Base-by-base conservation (phyloP, 257 asterid genomes). In the Phtheirospermum japonicum region DNA sequence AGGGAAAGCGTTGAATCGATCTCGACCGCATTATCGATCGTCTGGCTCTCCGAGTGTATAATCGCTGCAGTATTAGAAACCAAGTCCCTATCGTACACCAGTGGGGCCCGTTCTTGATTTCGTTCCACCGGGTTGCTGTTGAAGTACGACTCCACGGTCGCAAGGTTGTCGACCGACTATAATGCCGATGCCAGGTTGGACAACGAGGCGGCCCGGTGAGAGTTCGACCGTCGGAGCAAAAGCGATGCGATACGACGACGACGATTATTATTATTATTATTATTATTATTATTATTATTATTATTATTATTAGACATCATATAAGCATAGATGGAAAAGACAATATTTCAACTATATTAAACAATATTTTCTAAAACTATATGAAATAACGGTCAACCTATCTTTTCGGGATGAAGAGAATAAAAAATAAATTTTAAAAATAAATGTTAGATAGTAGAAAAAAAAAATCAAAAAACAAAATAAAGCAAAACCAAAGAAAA, bases 41-140 rank as follows among this genome's bases (percentile, higher is more conserved):
- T 93, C 57, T 87, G 96, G 62, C 96, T 85, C 85, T 89, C 99
- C 0, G 99, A 93, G 55, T 89, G 99, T 72, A 93, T 89, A 30
- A 85, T 94, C 49, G 99, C 99, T 36, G 99, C 99, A 57, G 89
- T 87, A 73, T 97, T 93, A 2, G 99, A 93, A 6, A 89, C 74
- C 0, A 96, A 89, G 66, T 87, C 95, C 80, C 99, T 77, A 59
- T 93, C 99, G 28, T 90, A 95, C 7, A 75, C 81, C 0, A 80
- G 85, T 12, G 74, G 76, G 10, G 71, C 70, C 64, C 58, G 82
- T 30, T 77, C 88, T n/a, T 67, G 89, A 68, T 48, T 73, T 36
- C 90, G 76, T 33, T 80, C 95, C 4, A 79, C 71, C 0, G 79
- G 73, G 14, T 72, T 69, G 55, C 62, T 59, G 28, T 78, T 84